A percentile compares a stretch with the other conserved stretches of the same genome.
Conservation (phyloP, 176 grass and related monocot species). For the Aegilops sharonensis region DNA sequence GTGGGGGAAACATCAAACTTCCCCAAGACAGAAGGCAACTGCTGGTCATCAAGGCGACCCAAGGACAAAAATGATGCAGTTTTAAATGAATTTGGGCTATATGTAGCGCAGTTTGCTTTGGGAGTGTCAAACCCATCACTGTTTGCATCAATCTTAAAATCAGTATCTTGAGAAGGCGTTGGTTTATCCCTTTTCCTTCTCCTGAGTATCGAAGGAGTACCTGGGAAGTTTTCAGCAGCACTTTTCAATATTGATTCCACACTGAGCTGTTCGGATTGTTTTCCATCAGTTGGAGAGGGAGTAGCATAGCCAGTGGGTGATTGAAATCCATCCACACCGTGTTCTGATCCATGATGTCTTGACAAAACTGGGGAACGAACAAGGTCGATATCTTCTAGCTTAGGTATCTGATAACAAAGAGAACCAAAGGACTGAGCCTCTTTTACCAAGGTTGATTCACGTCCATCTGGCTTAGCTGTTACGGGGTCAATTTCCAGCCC, state of each 20-base stretch:
- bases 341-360: conserved; percentile 1
- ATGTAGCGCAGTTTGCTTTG: conserved; percentile 17
- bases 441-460: not conserved
- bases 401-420: conserved; percentile 81
- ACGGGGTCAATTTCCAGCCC: not conserved
- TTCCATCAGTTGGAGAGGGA: conserved; percentile 10
- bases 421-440: conserved; percentile 57
- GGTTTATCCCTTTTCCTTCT: conserved; percentile 62
- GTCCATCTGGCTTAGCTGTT: conserved; percentile 3
- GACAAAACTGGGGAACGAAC: conserved; percentile 43
- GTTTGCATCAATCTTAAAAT: conserved; percentile 34
- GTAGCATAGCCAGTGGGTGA: conserved; percentile 35
- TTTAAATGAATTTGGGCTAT: conserved; percentile 39
- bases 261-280: conserved; percentile 34
- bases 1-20: conserved; percentile 74
- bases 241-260: conserved; percentile 74
- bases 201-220: conserved; percentile 83
- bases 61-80: conserved; percentile 37
- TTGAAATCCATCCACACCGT: conserved; percentile 9
- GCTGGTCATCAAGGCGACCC: conserved; percentile 28
- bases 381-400: conserved; percentile 42
- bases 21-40: conserved; percentile 31
- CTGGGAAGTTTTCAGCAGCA: conserved; percentile 75
- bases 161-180: conserved; percentile 25
- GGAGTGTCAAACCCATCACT: conserved; percentile 44